Evolutionary conservation across 805 yeast genomes (phyloP).

Genomic region (Candida odintsovae): DNA sequence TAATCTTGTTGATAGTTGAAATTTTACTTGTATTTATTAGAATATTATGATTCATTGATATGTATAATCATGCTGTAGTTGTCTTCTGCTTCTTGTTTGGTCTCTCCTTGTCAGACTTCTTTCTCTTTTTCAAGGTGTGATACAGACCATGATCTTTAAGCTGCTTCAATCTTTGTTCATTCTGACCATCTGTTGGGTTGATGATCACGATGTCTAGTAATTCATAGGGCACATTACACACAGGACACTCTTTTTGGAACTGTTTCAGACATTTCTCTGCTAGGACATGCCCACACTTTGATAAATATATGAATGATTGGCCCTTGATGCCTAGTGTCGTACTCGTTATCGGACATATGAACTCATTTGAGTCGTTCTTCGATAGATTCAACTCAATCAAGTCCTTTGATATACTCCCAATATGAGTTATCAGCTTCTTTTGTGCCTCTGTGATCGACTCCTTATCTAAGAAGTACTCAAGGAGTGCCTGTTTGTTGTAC

Average conservation of each 20-base stretch:
- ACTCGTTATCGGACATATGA: slow-evolving; percentile 36
- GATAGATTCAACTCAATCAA: slow-evolving; percentile 37
- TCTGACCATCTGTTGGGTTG: slow-evolving; percentile 21
- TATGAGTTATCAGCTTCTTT: slow-evolving; percentile 26
- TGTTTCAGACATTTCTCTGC: slow-evolving; percentile 27
- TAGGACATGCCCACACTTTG: slow-evolving; percentile 39
- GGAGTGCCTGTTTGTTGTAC: slow-evolving; percentile 55
- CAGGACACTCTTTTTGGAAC: slow-evolving; percentile 31
- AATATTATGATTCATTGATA: background rate
- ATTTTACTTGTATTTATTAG: background rate
- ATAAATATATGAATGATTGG: slow-evolving; percentile 38
- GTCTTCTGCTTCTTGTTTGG: background rate
- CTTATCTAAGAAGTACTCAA: slow-evolving; percentile 47
- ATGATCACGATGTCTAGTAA: slow-evolving; percentile 32
- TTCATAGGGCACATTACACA: slow-evolving; percentile 28
- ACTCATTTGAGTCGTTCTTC: slow-evolving; percentile 13
- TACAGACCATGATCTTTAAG: slow-evolving; percentile 25
- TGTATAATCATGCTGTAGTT: background rate
- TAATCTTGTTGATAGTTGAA: background rate
- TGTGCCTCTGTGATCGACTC: slow-evolving; percentile 24
- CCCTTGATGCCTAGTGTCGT: slow-evolving; percentile 31
- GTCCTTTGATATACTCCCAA: slow-evolving; percentile 34
- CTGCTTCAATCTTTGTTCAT: slow-evolving; percentile 19
- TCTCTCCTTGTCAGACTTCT: background rate
- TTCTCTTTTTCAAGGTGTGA: slow-evolving; percentile 31